Evolutionary conservation across 1,284 basidiomycete species (phyloP).

Genomic region (Ceratobasidium sp.): DNA sequence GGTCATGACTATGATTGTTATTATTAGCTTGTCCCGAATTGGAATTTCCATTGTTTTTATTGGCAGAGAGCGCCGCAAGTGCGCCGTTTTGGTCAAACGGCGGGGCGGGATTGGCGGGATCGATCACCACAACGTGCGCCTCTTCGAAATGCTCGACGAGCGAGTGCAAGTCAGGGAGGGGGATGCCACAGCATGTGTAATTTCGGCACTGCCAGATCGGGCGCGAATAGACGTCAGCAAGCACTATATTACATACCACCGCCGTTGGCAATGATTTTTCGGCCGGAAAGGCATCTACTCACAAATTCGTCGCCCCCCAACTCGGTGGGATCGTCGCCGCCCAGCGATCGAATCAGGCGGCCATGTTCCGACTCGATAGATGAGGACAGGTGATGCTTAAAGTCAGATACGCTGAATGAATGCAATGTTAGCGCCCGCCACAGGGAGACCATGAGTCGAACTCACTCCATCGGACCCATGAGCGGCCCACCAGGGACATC

Average conservation of each 20-base stretch:
- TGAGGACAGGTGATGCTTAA: conserved; percentile 44
- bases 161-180: conserved; percentile 79
- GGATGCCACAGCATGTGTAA: conserved; percentile 81
- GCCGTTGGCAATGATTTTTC: no score
- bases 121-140: conserved; percentile 74
- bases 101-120: conserved; percentile 56
- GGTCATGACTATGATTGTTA: conserved; percentile 29
- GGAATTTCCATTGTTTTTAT: conserved; percentile 16
- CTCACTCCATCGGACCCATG: conserved; percentile 37
- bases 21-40: conserved; percentile 24
- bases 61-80: conserved; percentile 52
- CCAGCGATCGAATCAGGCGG: conserved; percentile 48
- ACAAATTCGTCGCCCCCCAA: conserved; percentile 47
- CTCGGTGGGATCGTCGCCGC: conserved; percentile 52
- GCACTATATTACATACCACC: no score
- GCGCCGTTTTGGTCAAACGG: conserved; percentile 46
- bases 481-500: conserved; percentile 29
- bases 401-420: conserved; percentile 41
- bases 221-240: no score
- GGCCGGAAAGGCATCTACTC: conserved; percentile 11
- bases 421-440: conserved; percentile 28
- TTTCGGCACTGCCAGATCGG: conserved; percentile 64
- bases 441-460: neutral
- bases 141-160: conserved; percentile 87
- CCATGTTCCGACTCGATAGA: conserved; percentile 43